Conservation (phyloP, 2,329 filamentous ascomycete species). For the Tolypocladium guangdongense region DNA sequence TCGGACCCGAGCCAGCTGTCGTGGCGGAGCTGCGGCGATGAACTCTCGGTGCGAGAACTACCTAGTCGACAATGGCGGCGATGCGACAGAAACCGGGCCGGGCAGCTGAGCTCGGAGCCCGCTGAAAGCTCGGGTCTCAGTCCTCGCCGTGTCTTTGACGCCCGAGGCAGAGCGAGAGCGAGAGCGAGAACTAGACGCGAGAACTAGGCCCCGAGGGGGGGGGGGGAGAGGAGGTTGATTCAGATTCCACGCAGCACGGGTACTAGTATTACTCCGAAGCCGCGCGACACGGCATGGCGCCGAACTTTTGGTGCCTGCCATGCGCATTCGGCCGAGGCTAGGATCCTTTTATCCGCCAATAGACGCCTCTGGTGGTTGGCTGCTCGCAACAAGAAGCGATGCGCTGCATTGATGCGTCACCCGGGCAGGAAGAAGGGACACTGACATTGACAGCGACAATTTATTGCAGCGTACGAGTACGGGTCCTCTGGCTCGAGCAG, state of each 20-base stretch:
- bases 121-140: background rate
- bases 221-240: background rate
- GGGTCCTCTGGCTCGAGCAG: background rate
- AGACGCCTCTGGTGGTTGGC: background rate
- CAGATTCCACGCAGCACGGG: too few species aligned
- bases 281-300: background rate
- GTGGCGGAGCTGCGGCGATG: background rate
- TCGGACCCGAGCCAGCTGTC: conserved; percentile 1
- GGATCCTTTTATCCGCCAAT: background rate
- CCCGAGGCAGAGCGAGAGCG: background rate
- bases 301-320: background rate
- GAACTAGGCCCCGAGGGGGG: too few species aligned
- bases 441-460: too few species aligned
- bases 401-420: too few species aligned
- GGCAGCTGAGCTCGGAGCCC: background rate
- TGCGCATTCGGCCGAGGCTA: background rate
- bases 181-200: background rate
- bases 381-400: background rate
- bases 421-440: too few species aligned
- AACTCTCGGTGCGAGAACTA: background rate
- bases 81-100: background rate
- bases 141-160: background rate
- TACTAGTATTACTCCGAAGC: background rate
- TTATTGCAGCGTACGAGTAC: too few species aligned
- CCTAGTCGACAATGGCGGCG: background rate